Base-by-base conservation (phyloP, 805 yeast species). In the Kuraishia cidri region DNA sequence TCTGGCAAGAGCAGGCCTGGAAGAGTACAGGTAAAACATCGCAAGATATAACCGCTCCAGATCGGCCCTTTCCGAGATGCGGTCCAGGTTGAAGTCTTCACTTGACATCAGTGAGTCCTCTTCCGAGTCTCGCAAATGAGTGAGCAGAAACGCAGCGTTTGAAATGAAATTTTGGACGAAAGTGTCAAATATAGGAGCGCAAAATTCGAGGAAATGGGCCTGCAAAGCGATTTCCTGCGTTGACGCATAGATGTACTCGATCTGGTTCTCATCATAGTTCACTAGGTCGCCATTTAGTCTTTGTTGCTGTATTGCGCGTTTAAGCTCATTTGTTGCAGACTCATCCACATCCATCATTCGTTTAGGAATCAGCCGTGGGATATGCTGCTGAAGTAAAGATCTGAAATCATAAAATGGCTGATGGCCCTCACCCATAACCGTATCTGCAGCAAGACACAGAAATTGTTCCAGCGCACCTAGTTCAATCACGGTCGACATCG, bases 31-130 rank as follows among this genome's bases (percentile, higher is more conserved):
- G 49, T 71, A 82, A 27, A 78, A 79, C 37, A 85, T 64, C 3
- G 90, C 69, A 41, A 88, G 49, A 47, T 85, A 88, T 46, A 90
- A 84, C 39, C 95, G 66, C 52, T 92, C 98, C 24, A 92, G 59
- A 41, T 92, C 97, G 1, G 90, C 84, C 44, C 79, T 75, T 17
- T 79, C 74, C 1, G 85, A 68, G 13, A 82, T 65, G 33, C 67
- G 75, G 40, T 79, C 85, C 24, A 79, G 54, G 36, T 73, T 66
- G 14, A 76, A 54, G 24, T 64, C 69, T 35, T 70, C 75, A 23
- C 56, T 50, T 0, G 86, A 75, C 13, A 81, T 52, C 14, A 81
- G 47, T 19, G 76, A 68, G 48, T 82, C 90, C 45, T 81, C 90
- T 50, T 82, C 90, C 8, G 72, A 71, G 45, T 82, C 86, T 41